Evolutionary conservation across 2,329 filamentous ascomycete genomes (phyloP).

Genomic region (Hymenoscyphus fructigenus): DNA sequence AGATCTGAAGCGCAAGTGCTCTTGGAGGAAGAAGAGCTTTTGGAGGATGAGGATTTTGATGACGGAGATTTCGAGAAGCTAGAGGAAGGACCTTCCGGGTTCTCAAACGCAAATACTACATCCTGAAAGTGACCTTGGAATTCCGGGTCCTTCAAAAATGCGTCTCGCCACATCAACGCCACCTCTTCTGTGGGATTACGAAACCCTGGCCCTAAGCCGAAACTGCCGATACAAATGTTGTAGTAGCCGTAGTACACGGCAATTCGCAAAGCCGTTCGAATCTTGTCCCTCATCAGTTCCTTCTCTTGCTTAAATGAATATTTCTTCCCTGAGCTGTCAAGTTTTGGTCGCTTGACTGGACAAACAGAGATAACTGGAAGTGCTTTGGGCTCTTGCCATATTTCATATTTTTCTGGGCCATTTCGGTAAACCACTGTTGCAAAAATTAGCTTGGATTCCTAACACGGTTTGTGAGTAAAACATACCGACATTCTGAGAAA

Average conservation of each 20-base stretch:
- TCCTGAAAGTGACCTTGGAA: conserved; percentile 60
- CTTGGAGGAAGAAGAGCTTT: conserved; percentile 28
- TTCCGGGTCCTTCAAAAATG: conserved; percentile 61
- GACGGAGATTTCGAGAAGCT: conserved; percentile 37
- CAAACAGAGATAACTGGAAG: conserved; percentile 74
- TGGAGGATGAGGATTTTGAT: conserved; percentile 19
- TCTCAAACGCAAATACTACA: conserved; percentile 65
- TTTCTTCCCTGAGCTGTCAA: conserved; percentile 63
- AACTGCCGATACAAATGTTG: conserved; percentile 61
- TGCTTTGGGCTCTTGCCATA: conserved; percentile 52
- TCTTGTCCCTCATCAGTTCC: conserved; percentile 71
- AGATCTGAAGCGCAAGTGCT: conserved; percentile 43
- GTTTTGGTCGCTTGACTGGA: conserved; percentile 70
- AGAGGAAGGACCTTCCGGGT: conserved; percentile 49
- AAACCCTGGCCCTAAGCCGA: conserved; percentile 62
- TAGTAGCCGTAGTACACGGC: conserved; percentile 60
- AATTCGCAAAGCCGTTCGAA: conserved; percentile 68
- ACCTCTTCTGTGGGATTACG: conserved; percentile 65
- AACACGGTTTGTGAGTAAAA: conserved; percentile 18
- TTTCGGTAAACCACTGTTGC: conserved; percentile 63
- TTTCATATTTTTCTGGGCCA: conserved; percentile 64
- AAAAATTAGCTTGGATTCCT: conserved; percentile 1
- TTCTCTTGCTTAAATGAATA: conserved; percentile 73
- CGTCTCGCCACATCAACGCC: conserved; percentile 64
- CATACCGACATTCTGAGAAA: conserved; percentile 66